Evolutionary conservation across 495 filamentous ascomycete genomes (phyloP), one percentile per base, ranked within the genome.

Genomic region (Tuber borchii): DNA sequence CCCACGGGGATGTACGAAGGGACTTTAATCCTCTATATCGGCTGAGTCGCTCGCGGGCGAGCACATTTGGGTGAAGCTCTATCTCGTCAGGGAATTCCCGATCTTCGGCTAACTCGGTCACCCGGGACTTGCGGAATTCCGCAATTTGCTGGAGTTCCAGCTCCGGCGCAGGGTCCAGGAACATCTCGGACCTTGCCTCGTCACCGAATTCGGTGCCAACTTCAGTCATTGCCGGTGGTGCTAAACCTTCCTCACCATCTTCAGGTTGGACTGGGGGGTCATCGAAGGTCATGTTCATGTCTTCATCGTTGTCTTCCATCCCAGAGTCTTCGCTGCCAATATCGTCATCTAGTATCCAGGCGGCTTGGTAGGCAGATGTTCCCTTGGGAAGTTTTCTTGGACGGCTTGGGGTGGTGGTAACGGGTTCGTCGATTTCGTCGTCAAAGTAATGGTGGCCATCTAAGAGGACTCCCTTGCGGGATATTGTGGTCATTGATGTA

Each of bases 361-460:
- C 93, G 14, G 93, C 87, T 84, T 99, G 95, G 82, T 98, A 98
- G 42, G 90, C 87, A 9, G 95, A 98, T 37, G 95, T 99, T 72
- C 95, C 95, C 83, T 90, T 92, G 0, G 95, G 95, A 34, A 99
- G 83, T 78, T 88, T 89, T 85, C 91, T 96, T 6, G 93, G 92
- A 68, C 84, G 82, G 19, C 86, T 77, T 4, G 80, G 77, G 14
- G 65, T 43, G 19, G 76, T 79, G 44, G 88, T 85, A 75, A 88
- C 86, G 26, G 56, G 56, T 34, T 65, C 56, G n/a, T 88, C 86
- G 37, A 96, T 92, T 26, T 97, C 93, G 71, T 98, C 95, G 5
- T 93, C 95, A 82, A 97, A 99, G 85, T 99, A 99, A 82, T 97
- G 95, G 84, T 99, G 95, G 77, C 97, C 94, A 78, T 99, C 95